A percentile compares a stretch with the other conserved stretches of the same genome.
These are phyloP conservation scores for Parathielavia hyrcaniae DNA, from an alignment of 495 filamentous ascomycete genomes.

Conservation along the genomic window DNA sequence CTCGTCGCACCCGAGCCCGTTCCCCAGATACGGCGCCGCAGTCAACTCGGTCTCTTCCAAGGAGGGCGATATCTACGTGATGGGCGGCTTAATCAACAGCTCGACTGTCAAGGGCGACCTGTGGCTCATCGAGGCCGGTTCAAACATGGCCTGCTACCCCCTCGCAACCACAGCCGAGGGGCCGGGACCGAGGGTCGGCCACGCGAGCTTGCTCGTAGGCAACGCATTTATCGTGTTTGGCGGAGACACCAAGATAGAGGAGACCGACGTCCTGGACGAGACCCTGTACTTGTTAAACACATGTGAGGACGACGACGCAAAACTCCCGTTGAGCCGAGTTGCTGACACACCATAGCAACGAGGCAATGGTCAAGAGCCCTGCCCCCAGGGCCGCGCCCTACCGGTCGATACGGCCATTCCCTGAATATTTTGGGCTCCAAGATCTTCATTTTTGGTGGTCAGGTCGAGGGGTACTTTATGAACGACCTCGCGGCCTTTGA, in stretches of 20 bases:
- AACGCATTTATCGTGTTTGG: conserved; percentile 99
- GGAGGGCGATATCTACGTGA: conserved; percentile 95
- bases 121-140: conserved; percentile 93
- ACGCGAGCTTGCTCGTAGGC: conserved; percentile 88
- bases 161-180: conserved; percentile 88
- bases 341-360: conserved; percentile 57
- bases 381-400: conserved; percentile 72
- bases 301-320: conserved; percentile 53
- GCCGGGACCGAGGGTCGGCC: conserved; percentile 90
- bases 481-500: conserved; percentile 98
- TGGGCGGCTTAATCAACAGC: conserved; percentile 93
- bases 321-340: conserved; percentile 6
- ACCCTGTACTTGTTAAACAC: conserved; percentile 96
- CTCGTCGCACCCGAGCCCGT: conserved; percentile 74
- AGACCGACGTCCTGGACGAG: conserved; percentile 84
- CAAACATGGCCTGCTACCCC: conserved; percentile 84
- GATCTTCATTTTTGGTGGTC: conserved; percentile 94
- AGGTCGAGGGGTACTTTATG: conserved; percentile 96
- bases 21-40: conserved; percentile 94
- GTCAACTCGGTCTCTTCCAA: conserved; percentile 90
- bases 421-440: conserved; percentile 93
- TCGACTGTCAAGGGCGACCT: conserved; percentile 93
- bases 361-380: conserved; percentile 95
- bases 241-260: conserved; percentile 95
- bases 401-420: conserved; percentile 92